These are phyloP conservation scores for Mycena venus DNA, from an alignment of 768 basidiomycete species.

Conservation along the genomic window DNA sequence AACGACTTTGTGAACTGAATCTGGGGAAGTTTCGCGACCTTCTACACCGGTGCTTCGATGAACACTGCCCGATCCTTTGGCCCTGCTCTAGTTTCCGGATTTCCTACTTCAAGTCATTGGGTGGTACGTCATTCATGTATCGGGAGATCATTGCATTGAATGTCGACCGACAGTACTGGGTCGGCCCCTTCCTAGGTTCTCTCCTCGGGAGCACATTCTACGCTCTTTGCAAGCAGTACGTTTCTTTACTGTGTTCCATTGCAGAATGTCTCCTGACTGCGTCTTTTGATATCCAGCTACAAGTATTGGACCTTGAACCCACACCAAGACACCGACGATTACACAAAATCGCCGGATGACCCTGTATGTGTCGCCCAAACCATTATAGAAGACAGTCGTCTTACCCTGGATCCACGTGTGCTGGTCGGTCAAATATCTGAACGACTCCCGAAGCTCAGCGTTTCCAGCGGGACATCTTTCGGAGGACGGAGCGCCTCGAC, in stretches of 20 bases:
- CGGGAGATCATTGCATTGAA: not conserved
- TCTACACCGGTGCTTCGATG: constrained; percentile 76
- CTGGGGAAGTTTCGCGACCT: constrained; percentile 63
- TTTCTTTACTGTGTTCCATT: not conserved
- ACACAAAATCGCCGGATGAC: constrained; percentile 54
- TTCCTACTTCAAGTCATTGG: constrained; percentile 68
- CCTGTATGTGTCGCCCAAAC: constrained; percentile 42
- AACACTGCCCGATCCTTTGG: constrained; percentile 81
- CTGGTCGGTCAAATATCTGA: constrained; percentile 27
- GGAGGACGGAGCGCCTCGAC: constrained; percentile 18
- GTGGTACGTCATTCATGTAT: constrained; percentile 57
- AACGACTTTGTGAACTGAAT: not conserved
- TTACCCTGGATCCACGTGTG: constrained; percentile 21
- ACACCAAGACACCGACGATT: constrained; percentile 55
- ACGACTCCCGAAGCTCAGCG: constrained; percentile 27
- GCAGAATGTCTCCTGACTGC: constrained; percentile 1
- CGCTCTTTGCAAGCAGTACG: constrained; percentile 64
- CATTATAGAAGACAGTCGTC: constrained; percentile 18
- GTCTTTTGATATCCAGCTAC: constrained; percentile 45
- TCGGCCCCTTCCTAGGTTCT: constrained; percentile 78
- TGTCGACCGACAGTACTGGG: constrained; percentile 66
- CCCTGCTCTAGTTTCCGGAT: constrained; percentile 76
- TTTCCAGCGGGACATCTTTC: constrained; percentile 15
- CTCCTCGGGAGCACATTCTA: constrained; percentile 73
- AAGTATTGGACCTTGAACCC: constrained; percentile 69